phyloP scores from a whole-genome alignment of 2,329 filamentous ascomycete species.

The Alternaria sp. region DNA sequence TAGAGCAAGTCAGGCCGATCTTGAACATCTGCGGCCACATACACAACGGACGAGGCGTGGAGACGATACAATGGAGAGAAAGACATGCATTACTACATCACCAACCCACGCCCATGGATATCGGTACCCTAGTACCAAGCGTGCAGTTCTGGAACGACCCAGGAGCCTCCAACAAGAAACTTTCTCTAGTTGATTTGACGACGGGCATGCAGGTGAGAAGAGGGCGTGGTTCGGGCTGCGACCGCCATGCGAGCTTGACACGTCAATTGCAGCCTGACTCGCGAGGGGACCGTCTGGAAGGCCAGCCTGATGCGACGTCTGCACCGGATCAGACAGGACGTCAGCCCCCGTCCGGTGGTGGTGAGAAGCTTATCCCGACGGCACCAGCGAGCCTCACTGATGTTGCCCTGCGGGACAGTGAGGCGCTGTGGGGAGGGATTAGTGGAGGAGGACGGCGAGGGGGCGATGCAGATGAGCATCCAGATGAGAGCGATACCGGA shows the following conservation, averaged over 20 bases:
- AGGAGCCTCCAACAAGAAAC: constrained; percentile 63
- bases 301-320: constrained; percentile 23
- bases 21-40: constrained; percentile 76
- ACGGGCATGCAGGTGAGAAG: constrained; percentile 36
- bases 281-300: constrained; percentile 13
- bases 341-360: constrained; percentile 28
- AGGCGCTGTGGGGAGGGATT: constrained; percentile 25
- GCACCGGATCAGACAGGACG: background rate
- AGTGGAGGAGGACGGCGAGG: constrained; percentile 1
- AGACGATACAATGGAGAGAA: constrained; percentile 67
- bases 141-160: constrained; percentile 65
- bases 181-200: constrained; percentile 69
- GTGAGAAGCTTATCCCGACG: constrained; percentile 27
- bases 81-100: background rate
- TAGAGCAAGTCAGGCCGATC: constrained; percentile 67
- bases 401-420: constrained; percentile 24
- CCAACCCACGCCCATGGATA: constrained; percentile 1
- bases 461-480: constrained; percentile 25
- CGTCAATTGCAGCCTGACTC: constrained; percentile 31
- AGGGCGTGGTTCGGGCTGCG: constrained; percentile 42
- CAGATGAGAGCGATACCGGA: constrained; percentile 26
- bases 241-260: constrained; percentile 24
- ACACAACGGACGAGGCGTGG: constrained; percentile 70
- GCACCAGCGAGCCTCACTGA: constrained; percentile 28
- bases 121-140: constrained; percentile 52